Conservation (phyloP, 306 rosid species). For the Malus fusca region DNA sequence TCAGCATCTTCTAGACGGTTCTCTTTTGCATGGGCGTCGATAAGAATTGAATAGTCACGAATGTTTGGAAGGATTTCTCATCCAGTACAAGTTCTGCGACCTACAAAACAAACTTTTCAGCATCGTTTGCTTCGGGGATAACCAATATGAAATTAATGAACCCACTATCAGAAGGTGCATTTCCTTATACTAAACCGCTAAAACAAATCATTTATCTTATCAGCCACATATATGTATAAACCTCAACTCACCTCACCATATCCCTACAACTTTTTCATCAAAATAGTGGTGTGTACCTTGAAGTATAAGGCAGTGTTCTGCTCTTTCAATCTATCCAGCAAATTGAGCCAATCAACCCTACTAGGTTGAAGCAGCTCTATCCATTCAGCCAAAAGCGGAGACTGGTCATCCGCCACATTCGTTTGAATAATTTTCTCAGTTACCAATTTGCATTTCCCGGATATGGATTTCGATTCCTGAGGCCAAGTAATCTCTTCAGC, state of each 20-base stretch:
- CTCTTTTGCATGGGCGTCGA: conserved; percentile 59
- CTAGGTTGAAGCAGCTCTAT: conserved; percentile 65
- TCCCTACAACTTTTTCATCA: not conserved
- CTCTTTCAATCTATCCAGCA: conserved; percentile 62
- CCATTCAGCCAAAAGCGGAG: conserved; percentile 64
- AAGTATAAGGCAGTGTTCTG: conserved; percentile 39
- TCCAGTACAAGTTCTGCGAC: conserved; percentile 64
- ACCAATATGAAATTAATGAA: not conserved
- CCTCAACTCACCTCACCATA: not conserved
- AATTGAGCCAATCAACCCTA: conserved; percentile 63
- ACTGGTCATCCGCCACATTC: conserved; percentile 42
- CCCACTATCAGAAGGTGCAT: not conserved
- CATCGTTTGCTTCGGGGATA: conserved; percentile 12
- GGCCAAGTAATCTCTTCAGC: conserved; percentile 56
- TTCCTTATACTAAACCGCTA: not conserved
- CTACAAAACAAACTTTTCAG: conserved; percentile 37
- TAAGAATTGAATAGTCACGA: conserved; percentile 70
- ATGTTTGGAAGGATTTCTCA: conserved; percentile 67
- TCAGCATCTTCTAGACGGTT: conserved; percentile 57
- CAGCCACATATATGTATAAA: not conserved
- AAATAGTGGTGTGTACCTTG: conserved; percentile 44
- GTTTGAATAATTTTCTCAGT: conserved; percentile 43
- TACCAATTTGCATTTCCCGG: conserved; percentile 62
- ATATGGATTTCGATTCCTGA: conserved; percentile 54
- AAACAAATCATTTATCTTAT: not conserved